These are phyloP conservation scores for Boletus patriciae DNA, from an alignment of 768 basidiomycete genomes.

Conservation along the genomic window DNA sequence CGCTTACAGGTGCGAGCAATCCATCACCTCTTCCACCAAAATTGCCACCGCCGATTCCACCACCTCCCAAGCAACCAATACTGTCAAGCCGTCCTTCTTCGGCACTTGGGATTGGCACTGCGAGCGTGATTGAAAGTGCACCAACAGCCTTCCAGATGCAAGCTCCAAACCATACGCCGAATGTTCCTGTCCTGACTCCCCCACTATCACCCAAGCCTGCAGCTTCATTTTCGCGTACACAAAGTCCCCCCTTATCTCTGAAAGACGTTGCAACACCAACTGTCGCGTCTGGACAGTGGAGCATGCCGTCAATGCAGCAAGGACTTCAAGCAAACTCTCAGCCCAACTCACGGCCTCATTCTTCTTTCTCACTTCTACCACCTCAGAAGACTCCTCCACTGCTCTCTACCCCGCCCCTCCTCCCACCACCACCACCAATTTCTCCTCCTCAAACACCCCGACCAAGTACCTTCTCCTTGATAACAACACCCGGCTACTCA, in stretches of 20 bases:
- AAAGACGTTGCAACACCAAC: conserved; percentile 1
- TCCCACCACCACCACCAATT: conserved; percentile 33
- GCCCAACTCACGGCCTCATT: conserved; percentile 18
- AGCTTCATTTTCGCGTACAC: conserved; percentile 18
- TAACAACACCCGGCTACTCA: conserved; percentile 9
- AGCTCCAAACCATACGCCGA: background rate
- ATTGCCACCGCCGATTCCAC: conserved; percentile 49
- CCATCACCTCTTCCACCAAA: conserved; percentile 43
- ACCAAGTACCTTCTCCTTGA: conserved; percentile 12
- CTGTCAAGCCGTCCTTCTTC: conserved; percentile 15
- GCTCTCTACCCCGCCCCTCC: conserved; percentile 29
- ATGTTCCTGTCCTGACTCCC: conserved; percentile 16
- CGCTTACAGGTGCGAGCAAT: conserved; percentile 43
- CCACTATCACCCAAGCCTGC: conserved; percentile 35
- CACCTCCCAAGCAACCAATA: conserved; percentile 32
- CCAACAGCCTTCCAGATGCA: background rate
- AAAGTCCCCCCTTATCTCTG: conserved; percentile 11
- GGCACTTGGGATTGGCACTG: conserved; percentile 1
- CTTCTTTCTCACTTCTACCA: conserved; percentile 25
- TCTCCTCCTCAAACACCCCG: conserved; percentile 35
- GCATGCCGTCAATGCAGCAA: conserved; percentile 11
- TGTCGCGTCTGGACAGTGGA: conserved; percentile 1
- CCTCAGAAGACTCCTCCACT: conserved; percentile 23
- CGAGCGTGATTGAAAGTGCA: background rate
- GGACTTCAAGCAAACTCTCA: conserved; percentile 19